phyloP scores from a whole-genome alignment of 108 stramenopile species.

The Nannochloropsis oceanica region DNA sequence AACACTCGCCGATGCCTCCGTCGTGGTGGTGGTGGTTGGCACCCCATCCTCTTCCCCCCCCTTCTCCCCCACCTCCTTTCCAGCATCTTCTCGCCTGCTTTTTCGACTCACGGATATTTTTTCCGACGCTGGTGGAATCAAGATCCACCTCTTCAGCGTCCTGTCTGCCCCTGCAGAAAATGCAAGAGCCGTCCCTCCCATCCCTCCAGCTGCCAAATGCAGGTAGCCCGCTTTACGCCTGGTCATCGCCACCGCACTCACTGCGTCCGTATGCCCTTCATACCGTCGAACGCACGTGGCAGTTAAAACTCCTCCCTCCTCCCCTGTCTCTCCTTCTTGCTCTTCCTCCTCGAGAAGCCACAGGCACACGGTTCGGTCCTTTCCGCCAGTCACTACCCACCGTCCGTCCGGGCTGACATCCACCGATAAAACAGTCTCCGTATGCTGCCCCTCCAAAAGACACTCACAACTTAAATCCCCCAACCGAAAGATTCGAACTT shows the following conservation, averaged over 20 bases:
- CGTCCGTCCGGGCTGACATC: conserved; percentile 67
- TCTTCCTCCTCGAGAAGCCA: conserved; percentile 39
- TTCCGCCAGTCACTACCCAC: conserved; percentile 69
- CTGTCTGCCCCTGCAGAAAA: conserved; percentile 74
- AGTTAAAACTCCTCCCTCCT: not conserved
- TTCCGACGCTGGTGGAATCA: conserved; percentile 38
- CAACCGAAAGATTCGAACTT: conserved; percentile 68
- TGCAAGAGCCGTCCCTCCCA: conserved; percentile 71
- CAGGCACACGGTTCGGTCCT: conserved; percentile 69
- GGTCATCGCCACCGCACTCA: conserved; percentile 5
- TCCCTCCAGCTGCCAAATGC: conserved; percentile 53
- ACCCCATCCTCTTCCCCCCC: conserved; percentile 33
- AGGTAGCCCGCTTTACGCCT: conserved; percentile 43
- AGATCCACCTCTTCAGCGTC: conserved; percentile 80
- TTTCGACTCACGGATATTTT: no score
- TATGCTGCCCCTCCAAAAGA: conserved; percentile 65
- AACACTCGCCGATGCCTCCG: conserved; percentile 31
- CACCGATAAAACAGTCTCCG: conserved; percentile 76
- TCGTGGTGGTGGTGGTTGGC: conserved; percentile 48
- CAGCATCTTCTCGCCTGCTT: conserved; percentile 6
- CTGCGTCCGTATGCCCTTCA: conserved; percentile 13
- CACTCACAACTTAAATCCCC: conserved; percentile 49
- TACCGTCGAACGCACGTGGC: not conserved
- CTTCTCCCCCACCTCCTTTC: not conserved
- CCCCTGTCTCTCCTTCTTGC: not conserved